Percentiles rank a stretch among this genome's conserved stretches.
phyloP scores from a whole-genome alignment of 495 filamentous ascomycete genomes.

The Tuber aestivum region DNA sequence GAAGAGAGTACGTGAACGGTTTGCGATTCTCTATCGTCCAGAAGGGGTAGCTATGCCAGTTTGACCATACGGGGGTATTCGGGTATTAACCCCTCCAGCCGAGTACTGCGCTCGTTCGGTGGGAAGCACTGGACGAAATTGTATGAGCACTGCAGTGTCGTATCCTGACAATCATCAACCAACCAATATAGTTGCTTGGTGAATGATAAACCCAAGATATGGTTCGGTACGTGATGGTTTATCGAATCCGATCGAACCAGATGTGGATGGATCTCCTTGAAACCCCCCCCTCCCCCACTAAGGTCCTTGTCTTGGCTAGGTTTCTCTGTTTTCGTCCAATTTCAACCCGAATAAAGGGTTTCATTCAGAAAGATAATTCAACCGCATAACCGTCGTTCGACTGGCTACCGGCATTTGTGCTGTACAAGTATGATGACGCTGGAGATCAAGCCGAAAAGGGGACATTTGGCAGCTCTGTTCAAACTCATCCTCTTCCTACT shows the following conservation, averaged over 20 bases:
- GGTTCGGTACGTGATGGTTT: neutral
- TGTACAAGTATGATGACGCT: neutral
- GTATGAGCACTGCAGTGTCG: neutral
- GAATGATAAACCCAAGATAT: conserved; percentile 1
- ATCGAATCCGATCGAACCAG: neutral
- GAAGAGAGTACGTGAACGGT: too few relatives aligned
- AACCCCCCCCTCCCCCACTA: neutral
- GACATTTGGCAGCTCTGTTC: neutral
- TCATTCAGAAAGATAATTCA: neutral
- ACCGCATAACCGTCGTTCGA: neutral
- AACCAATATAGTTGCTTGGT: neutral
- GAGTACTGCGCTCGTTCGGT: neutral
- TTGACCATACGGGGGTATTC: too few relatives aligned
- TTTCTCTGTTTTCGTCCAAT: neutral
- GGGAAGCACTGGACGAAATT: neutral
- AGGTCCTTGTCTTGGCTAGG: neutral
- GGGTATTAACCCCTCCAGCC: too few relatives aligned
- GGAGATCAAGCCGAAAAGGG: neutral
- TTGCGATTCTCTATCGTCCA: too few relatives aligned
- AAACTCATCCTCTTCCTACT: neutral
- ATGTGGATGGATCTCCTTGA: neutral
- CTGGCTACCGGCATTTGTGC: neutral
- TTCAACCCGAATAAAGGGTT: neutral
- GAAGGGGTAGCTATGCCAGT: too few relatives aligned
- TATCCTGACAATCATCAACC: neutral